Conservation (phyloP, 805 yeast genomes). For the Candida nitratophila region DNA sequence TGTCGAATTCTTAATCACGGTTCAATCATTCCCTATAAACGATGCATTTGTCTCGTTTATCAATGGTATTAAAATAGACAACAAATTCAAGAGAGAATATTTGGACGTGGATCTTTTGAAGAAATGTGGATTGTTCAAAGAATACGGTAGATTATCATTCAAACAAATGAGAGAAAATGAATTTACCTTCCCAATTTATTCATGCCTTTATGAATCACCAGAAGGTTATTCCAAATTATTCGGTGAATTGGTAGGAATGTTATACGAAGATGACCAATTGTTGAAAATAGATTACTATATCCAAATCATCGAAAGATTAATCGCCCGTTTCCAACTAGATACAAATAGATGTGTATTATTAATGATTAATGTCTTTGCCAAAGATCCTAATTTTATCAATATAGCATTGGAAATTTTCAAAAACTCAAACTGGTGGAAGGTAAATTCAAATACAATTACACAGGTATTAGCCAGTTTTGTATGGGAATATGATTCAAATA, state of each 20-base stretch:
- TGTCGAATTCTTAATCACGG: constrained; percentile 17
- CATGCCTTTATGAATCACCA: constrained; percentile 63
- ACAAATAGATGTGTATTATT: constrained; percentile 63
- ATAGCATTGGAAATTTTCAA: constrained; percentile 45
- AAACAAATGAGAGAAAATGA: constrained; percentile 22
- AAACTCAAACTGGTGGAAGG: constrained; percentile 57
- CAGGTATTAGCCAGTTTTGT: neutral
- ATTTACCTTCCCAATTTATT: constrained; percentile 33
- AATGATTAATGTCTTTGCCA: constrained; percentile 44
- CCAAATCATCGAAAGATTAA: constrained; percentile 45
- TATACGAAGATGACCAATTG: constrained; percentile 32
- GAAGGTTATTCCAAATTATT: constrained; percentile 71
- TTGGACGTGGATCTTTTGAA: constrained; percentile 20
- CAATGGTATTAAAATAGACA: constrained; percentile 20
- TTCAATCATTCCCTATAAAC: constrained; percentile 18
- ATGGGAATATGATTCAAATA: neutral
- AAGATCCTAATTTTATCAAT: constrained; percentile 31
- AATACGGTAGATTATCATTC: constrained; percentile 21
- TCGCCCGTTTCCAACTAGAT: constrained; percentile 74
- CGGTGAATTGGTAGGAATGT: constrained; percentile 38
- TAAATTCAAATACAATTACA: constrained; percentile 1
- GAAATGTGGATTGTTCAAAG: constrained; percentile 21
- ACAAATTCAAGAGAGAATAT: constrained; percentile 19
- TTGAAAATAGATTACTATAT: constrained; percentile 37
- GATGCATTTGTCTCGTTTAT: neutral